Conservation (phyloP, 306 rosid species). For the Vigna radiata region DNA sequence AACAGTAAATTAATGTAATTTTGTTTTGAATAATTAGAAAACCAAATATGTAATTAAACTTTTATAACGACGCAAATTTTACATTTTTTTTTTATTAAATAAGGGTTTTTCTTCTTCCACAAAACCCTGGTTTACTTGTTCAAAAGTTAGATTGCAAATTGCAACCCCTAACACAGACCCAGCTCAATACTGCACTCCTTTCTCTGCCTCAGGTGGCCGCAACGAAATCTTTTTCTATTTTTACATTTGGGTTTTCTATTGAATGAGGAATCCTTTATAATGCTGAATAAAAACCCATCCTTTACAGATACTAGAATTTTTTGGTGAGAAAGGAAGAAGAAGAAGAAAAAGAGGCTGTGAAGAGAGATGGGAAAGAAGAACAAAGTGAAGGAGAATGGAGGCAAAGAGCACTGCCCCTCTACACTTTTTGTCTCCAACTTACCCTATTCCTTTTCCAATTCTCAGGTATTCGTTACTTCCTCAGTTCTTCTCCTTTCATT, state of each 20-base stretch:
- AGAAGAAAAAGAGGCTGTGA: background rate
- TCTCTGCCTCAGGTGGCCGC: background rate
- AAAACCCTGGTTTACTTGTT: background rate
- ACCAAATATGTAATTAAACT: too few relatives aligned
- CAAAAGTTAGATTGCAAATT: too few relatives aligned
- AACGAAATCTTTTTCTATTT: background rate
- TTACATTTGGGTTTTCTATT: background rate
- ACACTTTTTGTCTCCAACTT: constrained; percentile 79
- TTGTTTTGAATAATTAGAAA: too few relatives aligned
- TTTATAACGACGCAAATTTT: too few relatives aligned
- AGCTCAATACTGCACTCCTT: background rate
- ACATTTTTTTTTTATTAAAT: too few relatives aligned
- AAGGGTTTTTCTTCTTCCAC: background rate
- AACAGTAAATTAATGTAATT: too few relatives aligned
- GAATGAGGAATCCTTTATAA: background rate
- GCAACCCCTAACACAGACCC: background rate
- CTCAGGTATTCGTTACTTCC: constrained; percentile 57
- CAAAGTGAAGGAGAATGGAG: constrained; percentile 57
- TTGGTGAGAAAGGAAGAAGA: background rate
- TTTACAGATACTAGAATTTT: background rate
- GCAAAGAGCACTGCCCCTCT: constrained; percentile 54
- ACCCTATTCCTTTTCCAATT: constrained; percentile 76
- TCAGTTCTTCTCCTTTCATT: background rate
- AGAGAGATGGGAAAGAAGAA: constrained; percentile 75
- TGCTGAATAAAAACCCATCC: background rate